Base-by-base conservation (phyloP, 257 asterid species). In the Coffea canephora region DNA sequence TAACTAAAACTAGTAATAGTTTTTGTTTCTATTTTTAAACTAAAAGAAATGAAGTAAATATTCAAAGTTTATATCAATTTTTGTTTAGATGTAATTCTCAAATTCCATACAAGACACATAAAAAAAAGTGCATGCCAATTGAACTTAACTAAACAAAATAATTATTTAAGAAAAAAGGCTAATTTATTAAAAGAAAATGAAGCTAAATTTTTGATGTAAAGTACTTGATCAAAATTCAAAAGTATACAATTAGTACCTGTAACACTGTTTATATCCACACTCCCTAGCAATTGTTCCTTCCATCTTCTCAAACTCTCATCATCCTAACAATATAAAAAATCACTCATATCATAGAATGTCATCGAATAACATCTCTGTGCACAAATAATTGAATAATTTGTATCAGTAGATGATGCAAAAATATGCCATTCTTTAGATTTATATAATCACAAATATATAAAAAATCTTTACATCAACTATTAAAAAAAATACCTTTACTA, bases 301-400 rank as follows among this genome's bases (percentile, higher is more conserved):
- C 96, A 91, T 85, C 92, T 89, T 82, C 92, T 79, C 88, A 89
- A 82, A 77, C 96, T 91, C 88, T 91, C 96, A 73, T 91, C 96
- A 82, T 91, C 96, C 96, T 91, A 43, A 46, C 73, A 9, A 71
- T 21, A 23, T 48, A 43, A 49, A 15, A 50, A 31, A 31, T 72
- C 62, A 49, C 23, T n/a, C 6, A 23, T 11, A 49, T 72, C 18
- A 13, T 8, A 72, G 36, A n/a, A 21, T 27, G 49, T 46, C 23
- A 71, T 16, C 34, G 59, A 46, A 71, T 43, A 71, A 43, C 19
- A 71, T 21, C 50, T 16, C 52, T 39, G 19, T 46, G 2, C 1
- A 13, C 15, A 75, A 39, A 46, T 31, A 31, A 14, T n/a, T 62
- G 0, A 18, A 57, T 57, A 65, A 14, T 21, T 62, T 14, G 62